Base-by-base conservation (phyloP, 257 asterid species). In the Solanum sparsipilum region DNA sequence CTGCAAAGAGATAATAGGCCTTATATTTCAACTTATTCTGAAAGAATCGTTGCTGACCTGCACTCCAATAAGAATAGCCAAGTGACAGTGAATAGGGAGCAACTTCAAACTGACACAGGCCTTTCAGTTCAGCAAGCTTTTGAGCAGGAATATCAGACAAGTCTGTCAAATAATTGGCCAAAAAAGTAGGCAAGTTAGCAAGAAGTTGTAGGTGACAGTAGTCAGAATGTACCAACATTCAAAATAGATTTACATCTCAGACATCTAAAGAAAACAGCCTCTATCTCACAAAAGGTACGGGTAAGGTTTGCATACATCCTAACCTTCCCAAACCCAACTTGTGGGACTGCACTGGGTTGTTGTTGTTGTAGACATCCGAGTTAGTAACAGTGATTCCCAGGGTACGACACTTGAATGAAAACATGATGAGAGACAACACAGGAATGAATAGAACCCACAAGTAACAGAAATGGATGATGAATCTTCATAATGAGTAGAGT, bases 61-160 rank as follows among this genome's bases (percentile, higher is more conserved):
- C 98, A 76, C 92, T 87, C 98, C 98, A 96, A 38, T 97, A 96
- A 35, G 98, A 93, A 94, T 97, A 96, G 86, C 95, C 99, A 71
- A 97, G 98, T 25, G 94, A 93, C 85, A 96, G 32, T 1, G 94
- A 92, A 93, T 97, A 89, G 5, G 98, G 95, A 88, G 93, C 95
- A 60, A 94, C 98, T 92, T 93, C 92, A 90, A 93, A 90, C 89
- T 95, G 95, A 88, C 94, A 95, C 72, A 93, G 90, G 91, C 90
- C 90, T 89, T 92, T 95, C 93, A 97, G 44, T 88, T 96, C 93
- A 87, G 94, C 95, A 73, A 96, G 92, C 91, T 95, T 94, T 75
- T 90, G 86, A 65, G 83, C 90, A 15, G 99, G 98, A 73, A 97
- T 93, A 82, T 91, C 96, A 39, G 98, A 96, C 87, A 97, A 91